Conservation (phyloP, 2,329 filamentous ascomycete genomes). For the Fusarium oligoseptatum region DNA sequence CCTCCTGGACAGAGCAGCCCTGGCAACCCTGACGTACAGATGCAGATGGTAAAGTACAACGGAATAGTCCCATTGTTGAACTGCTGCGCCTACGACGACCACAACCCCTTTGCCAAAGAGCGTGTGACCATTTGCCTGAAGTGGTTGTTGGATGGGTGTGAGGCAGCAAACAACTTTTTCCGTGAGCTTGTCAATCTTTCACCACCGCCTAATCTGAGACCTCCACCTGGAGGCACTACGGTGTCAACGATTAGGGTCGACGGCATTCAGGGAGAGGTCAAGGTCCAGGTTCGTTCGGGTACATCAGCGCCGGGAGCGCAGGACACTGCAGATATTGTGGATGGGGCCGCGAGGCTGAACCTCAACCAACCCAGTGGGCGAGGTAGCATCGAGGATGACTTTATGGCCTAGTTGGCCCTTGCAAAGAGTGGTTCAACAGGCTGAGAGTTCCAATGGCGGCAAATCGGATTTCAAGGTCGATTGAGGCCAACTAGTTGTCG, state of each 20-base stretch:
- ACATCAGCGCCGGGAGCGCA: constrained; percentile 43
- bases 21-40: constrained; percentile 82
- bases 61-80: constrained; percentile 90
- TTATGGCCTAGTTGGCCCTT: constrained; percentile 55
- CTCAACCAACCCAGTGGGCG: constrained; percentile 50
- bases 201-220: constrained; percentile 55
- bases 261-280: constrained; percentile 68
- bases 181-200: constrained; percentile 69
- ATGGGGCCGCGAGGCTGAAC: constrained; percentile 58
- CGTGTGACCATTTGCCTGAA: constrained; percentile 91
- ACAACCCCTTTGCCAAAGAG: constrained; percentile 95
- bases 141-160: constrained; percentile 81
- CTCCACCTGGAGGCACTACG: constrained; percentile 51
- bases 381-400: constrained; percentile 58
- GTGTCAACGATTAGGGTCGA: constrained; percentile 65
- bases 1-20: constrained; percentile 72
- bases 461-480: neutral
- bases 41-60: constrained; percentile 86
- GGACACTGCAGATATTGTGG: constrained; percentile 56
- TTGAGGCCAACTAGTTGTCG: neutral
- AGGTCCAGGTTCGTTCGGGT: constrained; percentile 63
- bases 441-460: neutral
- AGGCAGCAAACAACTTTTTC: constrained; percentile 79
- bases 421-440: neutral
- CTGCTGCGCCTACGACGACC: constrained; percentile 90